Percentiles rank a stretch among this genome's conserved stretches.
Evolutionary conservation across 129 eudicot species (phyloP).

Genomic region (Silybum marianum): DNA sequence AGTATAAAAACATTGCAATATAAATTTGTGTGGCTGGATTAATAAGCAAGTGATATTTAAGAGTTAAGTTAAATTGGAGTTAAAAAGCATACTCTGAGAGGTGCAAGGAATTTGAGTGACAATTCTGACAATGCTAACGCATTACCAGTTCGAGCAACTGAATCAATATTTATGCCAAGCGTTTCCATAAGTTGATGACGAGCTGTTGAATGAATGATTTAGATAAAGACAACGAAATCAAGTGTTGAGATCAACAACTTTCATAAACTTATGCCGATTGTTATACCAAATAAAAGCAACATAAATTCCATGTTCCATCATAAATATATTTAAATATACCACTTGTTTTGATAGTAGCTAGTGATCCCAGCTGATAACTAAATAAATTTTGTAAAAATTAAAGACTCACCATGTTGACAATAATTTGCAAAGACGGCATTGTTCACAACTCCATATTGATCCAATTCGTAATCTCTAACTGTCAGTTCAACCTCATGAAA

Average conservation of each 20-base stretch:
- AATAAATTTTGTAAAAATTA: too few species aligned
- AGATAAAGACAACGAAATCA: neutral
- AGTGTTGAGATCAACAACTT: too few species aligned
- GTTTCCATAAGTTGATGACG: slow-evolving; percentile 73
- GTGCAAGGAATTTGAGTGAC: slow-evolving; percentile 81
- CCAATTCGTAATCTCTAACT: slow-evolving; percentile 92
- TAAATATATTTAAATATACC: too few species aligned
- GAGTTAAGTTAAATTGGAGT: neutral
- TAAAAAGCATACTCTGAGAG: slow-evolving; percentile 63
- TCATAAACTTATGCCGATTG: too few species aligned
- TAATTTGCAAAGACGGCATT: slow-evolving; percentile 82
- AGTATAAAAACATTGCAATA: neutral
- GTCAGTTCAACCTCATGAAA: slow-evolving; percentile 74
- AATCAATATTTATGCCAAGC: slow-evolving; percentile 72
- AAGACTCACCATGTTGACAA: slow-evolving; percentile 78
- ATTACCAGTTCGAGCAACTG: slow-evolving; percentile 70
- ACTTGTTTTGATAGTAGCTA: too few species aligned
- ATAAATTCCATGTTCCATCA: too few species aligned
- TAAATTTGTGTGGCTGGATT: neutral
- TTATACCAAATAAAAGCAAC: too few species aligned
- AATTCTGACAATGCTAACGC: slow-evolving; percentile 81
- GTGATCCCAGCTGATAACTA: too few species aligned
- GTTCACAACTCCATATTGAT: slow-evolving; percentile 92
- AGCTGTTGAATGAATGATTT: slow-evolving; percentile 37
- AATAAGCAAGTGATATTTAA: neutral